Conservation (phyloP, 805 yeast genomes). For the Wickerhamomyces alni region DNA sequence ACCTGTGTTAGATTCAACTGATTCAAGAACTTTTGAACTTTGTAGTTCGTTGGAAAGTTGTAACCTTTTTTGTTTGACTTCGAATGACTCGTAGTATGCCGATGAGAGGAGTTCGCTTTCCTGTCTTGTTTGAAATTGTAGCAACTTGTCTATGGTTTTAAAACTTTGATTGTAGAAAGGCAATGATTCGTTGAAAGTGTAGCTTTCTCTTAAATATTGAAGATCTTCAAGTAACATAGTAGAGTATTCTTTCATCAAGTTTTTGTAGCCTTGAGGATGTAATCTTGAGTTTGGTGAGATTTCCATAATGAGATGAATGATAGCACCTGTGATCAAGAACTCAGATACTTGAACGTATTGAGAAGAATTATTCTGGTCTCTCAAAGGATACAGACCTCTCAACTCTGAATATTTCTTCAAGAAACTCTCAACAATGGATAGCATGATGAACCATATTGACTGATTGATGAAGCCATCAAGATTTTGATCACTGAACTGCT, state of each 20-base stretch:
- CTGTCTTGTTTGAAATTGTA: slow-evolving; percentile 1
- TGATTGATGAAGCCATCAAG: slow-evolving; percentile 2
- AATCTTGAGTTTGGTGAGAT: slow-evolving; percentile 8
- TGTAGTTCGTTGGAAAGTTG: slow-evolving; percentile 9
- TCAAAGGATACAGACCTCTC: slow-evolving; percentile 10
- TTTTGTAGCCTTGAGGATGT: slow-evolving; percentile 11
- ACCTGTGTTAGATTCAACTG: slow-evolving; percentile 14
- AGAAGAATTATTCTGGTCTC: slow-evolving; percentile 5
- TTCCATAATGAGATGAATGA: slow-evolving; percentile 8
- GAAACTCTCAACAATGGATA: slow-evolving; percentile 18
- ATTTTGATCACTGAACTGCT: neutral
- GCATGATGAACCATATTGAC: slow-evolving; percentile 17
- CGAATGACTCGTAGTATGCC: neutral
- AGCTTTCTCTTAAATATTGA: slow-evolving; percentile 3
- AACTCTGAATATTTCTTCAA: slow-evolving; percentile 14
- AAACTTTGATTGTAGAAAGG: slow-evolving; percentile 15
- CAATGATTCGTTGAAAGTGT: slow-evolving; percentile 11
- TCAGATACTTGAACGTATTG: slow-evolving; percentile 12
- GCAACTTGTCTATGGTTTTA: slow-evolving; percentile 4
- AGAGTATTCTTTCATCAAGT: slow-evolving; percentile 10
- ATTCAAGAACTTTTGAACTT: slow-evolving; percentile 13
- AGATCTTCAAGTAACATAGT: slow-evolving; percentile 8
- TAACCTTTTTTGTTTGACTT: slow-evolving; percentile 5
- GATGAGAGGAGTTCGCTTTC: neutral
- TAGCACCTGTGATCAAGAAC: slow-evolving; percentile 8